Base-by-base conservation (phyloP, 495 filamentous ascomycete species). In the Daldinia vernicosa region DNA sequence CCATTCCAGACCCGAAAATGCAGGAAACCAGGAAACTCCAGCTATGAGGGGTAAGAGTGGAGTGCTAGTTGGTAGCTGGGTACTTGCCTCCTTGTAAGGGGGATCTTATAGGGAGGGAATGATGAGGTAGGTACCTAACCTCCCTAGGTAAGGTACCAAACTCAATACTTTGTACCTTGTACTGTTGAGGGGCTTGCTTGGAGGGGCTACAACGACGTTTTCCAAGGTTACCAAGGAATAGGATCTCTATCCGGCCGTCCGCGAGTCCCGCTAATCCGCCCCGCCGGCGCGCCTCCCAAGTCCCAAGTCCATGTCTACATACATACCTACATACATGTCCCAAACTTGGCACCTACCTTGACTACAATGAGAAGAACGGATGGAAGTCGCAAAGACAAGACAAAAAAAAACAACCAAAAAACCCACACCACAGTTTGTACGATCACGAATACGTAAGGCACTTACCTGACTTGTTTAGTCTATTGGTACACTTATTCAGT, bases 221-320 rank as follows among this genome's bases (percentile, higher is more conserved):
- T 33, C 14, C 30, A 14, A 56, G 9, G 24, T n/a, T 61, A 60
- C 56, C 56, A 67, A 14, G 56, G 64, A 67, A 67, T 59, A 43
- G 66, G 66, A 32, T 60, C 9, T 35, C 47, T 55, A 37, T 50
- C 67, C 67, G 60, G 56, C 19, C 55, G 61, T 56, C 67, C 67
- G 67, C 61, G 55, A 50, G 47, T 65, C 67, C 64, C 60, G 60
- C 67, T 65, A 69, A 65, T 60, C 67, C 60, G 67, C 67, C 67
- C 67, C 60, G 67, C 67, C 56, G 67, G 40, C 61, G 50, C 59
- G 39, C 22, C 63, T 50, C 53, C 39, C 47, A 50, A 27, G 53
- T 52, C 24, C 43, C 19, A 47, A 52, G 55, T 30, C 22, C 57
- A 51, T 26, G 45, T 26, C 45, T 45, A 45, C 39, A 1, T 15